These are phyloP conservation scores for Hymenoscyphus occultus DNA, from an alignment of 2,329 filamentous ascomycete genomes.

Conservation along the genomic window DNA sequence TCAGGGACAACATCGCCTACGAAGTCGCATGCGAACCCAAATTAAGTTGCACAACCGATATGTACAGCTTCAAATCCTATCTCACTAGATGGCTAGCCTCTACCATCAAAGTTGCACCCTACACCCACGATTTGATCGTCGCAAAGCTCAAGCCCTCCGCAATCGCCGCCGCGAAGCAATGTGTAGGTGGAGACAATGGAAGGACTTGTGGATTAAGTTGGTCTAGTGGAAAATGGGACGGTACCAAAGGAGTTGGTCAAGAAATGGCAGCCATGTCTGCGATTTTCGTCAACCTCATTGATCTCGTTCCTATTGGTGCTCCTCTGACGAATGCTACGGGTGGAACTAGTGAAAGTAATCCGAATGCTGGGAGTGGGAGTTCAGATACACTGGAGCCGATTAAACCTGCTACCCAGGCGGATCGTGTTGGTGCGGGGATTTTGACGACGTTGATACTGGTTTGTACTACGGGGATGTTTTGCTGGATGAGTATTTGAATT, in stretches of 20 bases:
- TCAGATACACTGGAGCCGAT: slow-evolving; percentile 5
- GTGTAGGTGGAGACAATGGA: slow-evolving; percentile 55
- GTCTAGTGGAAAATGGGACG: slow-evolving; percentile 48
- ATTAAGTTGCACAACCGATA: slow-evolving; percentile 58
- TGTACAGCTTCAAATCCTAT: slow-evolving; percentile 65
- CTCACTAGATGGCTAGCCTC: slow-evolving; percentile 58
- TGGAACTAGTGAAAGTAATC: slow-evolving; percentile 48
- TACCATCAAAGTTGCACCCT: slow-evolving; percentile 56
- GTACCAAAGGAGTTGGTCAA: slow-evolving; percentile 50
- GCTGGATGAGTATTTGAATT: slow-evolving; percentile 37
- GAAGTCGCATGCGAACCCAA: slow-evolving; percentile 57
- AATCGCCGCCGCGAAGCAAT: slow-evolving; percentile 53
- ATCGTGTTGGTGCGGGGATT: slow-evolving; percentile 41
- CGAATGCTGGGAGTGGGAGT: slow-evolving; percentile 17
- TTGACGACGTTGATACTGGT: slow-evolving; percentile 39
- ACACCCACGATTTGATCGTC: slow-evolving; percentile 53
- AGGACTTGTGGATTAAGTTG: slow-evolving; percentile 61
- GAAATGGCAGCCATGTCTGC: slow-evolving; percentile 67
- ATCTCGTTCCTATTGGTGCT: slow-evolving; percentile 35
- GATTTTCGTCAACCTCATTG: slow-evolving; percentile 47
- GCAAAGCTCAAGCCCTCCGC: slow-evolving; percentile 55
- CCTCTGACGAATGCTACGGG: slow-evolving; percentile 48
- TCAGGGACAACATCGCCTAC: slow-evolving; percentile 53
- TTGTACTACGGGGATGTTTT: slow-evolving; percentile 35
- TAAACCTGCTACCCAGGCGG: slow-evolving; percentile 34